A percentile compares a stretch with the other conserved stretches of the same genome.
Conservation (phyloP, 371 early-diverging fungal genomes). For the Mortierella sp. region DNA sequence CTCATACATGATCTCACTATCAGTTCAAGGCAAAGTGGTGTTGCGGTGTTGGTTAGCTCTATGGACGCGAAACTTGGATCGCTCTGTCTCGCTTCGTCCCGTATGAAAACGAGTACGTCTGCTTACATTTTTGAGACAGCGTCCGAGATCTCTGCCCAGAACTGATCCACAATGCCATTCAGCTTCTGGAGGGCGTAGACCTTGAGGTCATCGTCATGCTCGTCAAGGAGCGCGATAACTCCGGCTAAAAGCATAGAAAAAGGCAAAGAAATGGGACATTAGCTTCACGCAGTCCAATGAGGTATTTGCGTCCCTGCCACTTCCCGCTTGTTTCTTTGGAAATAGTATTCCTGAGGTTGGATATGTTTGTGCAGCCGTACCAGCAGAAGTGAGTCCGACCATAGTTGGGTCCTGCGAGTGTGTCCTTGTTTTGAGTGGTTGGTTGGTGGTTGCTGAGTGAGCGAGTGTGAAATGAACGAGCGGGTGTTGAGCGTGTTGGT, state of each 20-base stretch:
- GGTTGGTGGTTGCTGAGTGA: not conserved
- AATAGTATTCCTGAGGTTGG: not conserved
- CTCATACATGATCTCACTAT: constrained; percentile 93
- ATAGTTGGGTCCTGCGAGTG: constrained; percentile 26
- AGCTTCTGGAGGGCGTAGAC: constrained; percentile 93
- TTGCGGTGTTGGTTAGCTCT: not conserved
- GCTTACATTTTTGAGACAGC: constrained; percentile 92
- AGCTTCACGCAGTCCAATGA: not conserved
- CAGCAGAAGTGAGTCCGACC: constrained; percentile 62
- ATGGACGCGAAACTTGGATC: not conserved
- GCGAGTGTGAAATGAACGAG: not conserved
- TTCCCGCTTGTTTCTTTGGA: not conserved
- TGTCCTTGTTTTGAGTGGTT: constrained; percentile 2
- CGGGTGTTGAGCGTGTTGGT: not conserved
- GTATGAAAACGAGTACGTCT: not conserved
- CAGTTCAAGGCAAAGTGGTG: not conserved
- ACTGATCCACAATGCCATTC: constrained; percentile 89
- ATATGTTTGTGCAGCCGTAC: constrained; percentile 17
- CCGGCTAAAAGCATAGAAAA: constrained; percentile 72
- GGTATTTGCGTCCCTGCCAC: not conserved
- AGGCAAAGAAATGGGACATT: not conserved
- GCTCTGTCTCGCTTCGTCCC: too few species aligned
- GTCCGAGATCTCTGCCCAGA: constrained; percentile 98
- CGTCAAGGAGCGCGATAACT: constrained; percentile 93
- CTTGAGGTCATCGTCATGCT: constrained; percentile 91